phyloP scores from a whole-genome alignment of 176 grass and related monocot species.

The Oryza brachyantha region DNA sequence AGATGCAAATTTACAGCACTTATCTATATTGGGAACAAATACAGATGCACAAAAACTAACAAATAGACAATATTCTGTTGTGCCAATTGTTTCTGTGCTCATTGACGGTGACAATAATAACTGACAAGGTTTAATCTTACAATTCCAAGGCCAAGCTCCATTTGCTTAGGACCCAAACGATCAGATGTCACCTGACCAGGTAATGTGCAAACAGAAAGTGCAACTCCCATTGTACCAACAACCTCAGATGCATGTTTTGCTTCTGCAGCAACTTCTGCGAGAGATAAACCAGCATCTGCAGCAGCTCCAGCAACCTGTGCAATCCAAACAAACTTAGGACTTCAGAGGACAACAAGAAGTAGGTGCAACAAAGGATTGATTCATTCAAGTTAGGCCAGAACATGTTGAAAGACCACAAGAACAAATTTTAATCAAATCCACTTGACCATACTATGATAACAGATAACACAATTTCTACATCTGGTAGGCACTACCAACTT shows the following conservation, averaged over 20 bases:
- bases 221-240: constrained; percentile 98
- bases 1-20: background rate
- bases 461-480: background rate
- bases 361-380: too few relatives aligned
- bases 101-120: background rate
- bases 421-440: too few relatives aligned
- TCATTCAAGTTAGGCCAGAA: too few relatives aligned
- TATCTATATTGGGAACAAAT: constrained; percentile 28
- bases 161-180: constrained; percentile 79
- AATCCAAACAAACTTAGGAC: constrained; percentile 24
- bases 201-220: constrained; percentile 94
- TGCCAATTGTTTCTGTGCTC: constrained; percentile 14
- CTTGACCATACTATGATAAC: background rate
- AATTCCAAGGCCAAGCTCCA: constrained; percentile 99
- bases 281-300: constrained; percentile 86
- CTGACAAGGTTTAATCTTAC: constrained; percentile 57
- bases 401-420: too few relatives aligned
- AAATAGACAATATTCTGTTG: background rate
- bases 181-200: constrained; percentile 96
- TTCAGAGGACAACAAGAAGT: constrained; percentile 5
- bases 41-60: constrained; percentile 26
- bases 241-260: constrained; percentile 87
- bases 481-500: constrained; percentile 20
- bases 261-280: constrained; percentile 90
- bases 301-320: constrained; percentile 94